Evolutionary conservation across 2,329 filamentous ascomycete genomes (phyloP).

Genomic region (Epichloe sp.): DNA sequence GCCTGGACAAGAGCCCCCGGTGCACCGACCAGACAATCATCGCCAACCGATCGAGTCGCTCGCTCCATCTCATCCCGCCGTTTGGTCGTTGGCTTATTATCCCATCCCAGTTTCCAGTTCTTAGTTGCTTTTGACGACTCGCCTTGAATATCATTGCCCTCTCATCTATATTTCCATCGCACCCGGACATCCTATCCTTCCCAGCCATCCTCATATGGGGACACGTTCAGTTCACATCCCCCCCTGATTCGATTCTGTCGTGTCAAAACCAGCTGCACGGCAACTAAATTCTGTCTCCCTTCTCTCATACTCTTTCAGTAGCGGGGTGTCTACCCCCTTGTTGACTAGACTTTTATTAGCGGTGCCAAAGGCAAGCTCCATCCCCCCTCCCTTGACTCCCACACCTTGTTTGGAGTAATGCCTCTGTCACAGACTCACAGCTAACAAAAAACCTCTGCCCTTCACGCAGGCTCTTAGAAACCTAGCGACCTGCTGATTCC

Average conservation of each 20-base stretch:
- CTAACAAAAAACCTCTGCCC: constrained; percentile 4
- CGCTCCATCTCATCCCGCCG: neutral
- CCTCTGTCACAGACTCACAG: neutral
- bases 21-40: neutral
- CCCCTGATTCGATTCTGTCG: neutral
- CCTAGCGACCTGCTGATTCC: constrained; percentile 2
- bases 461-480: constrained; percentile 1
- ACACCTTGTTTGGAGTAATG: neutral
- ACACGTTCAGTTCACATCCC: neutral
- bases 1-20: neutral
- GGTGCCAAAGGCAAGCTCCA: constrained; percentile 1
- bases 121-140: neutral
- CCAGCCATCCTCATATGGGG: neutral
- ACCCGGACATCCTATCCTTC: neutral
- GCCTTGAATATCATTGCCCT: neutral
- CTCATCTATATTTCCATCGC: no score
- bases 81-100: neutral
- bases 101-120: neutral
- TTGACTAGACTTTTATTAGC: constrained; percentile 3
- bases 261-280: neutral
- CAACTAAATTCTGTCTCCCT: constrained; percentile 2
- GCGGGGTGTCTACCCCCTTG: constrained; percentile 4
- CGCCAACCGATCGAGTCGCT: neutral
- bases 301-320: neutral
- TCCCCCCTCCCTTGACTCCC: constrained; percentile 3